Conservation (phyloP, 2,329 filamentous ascomycete genomes). For the Beauveria sp. region DNA sequence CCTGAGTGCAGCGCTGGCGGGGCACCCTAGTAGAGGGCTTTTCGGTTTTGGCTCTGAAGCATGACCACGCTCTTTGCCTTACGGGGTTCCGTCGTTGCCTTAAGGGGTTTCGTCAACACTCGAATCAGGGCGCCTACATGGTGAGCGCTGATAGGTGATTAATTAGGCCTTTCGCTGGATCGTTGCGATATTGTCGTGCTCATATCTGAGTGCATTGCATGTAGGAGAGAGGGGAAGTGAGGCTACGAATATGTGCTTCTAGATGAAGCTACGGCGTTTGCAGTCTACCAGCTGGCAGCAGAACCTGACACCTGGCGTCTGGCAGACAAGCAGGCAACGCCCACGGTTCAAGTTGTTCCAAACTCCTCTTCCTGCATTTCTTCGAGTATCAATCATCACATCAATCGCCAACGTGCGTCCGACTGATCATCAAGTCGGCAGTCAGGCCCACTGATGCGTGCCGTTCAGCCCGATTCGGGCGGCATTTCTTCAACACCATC, state of each 20-base stretch:
- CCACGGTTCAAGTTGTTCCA: neutral
- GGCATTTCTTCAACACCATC: neutral
- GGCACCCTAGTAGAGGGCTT: neutral
- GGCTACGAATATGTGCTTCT: neutral
- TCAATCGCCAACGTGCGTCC: neutral
- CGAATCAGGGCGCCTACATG: neutral
- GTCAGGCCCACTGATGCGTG: conserved; percentile 2
- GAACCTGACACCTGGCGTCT: neutral
- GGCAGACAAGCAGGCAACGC: neutral
- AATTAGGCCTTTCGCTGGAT: neutral
- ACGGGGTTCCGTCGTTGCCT: neutral
- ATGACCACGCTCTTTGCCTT: conserved; percentile 4
- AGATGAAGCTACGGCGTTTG: conserved; percentile 6
- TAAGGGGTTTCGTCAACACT: conserved; percentile 4
- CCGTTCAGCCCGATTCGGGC: conserved; percentile 8
- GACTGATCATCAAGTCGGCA: neutral
- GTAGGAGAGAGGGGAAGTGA: neutral
- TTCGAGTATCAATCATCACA: neutral
- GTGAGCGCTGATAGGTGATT: neutral
- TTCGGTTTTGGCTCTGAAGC: conserved; percentile 5
- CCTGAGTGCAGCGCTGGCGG: neutral
- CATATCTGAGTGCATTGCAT: neutral
- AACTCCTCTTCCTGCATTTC: neutral
- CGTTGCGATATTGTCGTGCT: neutral
- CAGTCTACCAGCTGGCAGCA: neutral